Conservation (phyloP, 2,329 filamentous ascomycete genomes). For the Apiospora hydei region DNA sequence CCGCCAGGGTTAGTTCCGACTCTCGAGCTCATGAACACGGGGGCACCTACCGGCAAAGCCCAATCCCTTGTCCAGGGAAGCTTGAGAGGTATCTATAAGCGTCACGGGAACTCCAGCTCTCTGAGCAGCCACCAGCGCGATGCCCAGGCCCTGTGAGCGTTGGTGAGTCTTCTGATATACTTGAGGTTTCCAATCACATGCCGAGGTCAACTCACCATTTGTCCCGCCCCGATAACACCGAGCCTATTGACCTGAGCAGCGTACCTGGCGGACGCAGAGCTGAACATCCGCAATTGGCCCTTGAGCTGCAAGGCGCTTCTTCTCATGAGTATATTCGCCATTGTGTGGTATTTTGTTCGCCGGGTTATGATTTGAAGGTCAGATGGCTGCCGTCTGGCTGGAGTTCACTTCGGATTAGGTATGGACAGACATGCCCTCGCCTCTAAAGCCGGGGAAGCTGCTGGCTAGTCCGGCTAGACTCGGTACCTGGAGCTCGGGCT, state of each 20-base stretch:
- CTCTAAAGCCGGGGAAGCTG: conserved; percentile 5
- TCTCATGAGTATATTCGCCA: conserved; percentile 50
- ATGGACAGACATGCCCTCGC: background rate
- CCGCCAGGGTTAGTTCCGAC: background rate
- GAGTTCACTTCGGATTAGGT: background rate
- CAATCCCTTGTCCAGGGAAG: conserved; percentile 86
- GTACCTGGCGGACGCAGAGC: conserved; percentile 51
- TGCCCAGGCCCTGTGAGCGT: conserved; percentile 79
- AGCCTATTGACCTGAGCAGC: conserved; percentile 83
- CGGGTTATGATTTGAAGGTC: background rate
- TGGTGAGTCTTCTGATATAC: conserved; percentile 37
- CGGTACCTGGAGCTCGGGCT: conserved; percentile 20
- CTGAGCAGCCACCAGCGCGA: conserved; percentile 90
- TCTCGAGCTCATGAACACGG: background rate
- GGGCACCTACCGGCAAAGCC: conserved; percentile 77
- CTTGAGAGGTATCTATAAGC: conserved; percentile 83
- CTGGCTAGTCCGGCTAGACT: conserved; percentile 26
- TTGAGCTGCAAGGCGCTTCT: conserved; percentile 45
- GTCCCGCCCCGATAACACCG: conserved; percentile 92
- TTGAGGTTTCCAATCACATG: conserved; percentile 44
- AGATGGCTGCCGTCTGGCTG: background rate
- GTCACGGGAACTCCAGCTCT: conserved; percentile 85
- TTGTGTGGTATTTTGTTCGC: conserved; percentile 34
- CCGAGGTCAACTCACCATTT: conserved; percentile 74
- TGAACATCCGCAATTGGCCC: conserved; percentile 20